Conservation (phyloP, 345 rosid genomes). For the Stellera chamaejasme region DNA sequence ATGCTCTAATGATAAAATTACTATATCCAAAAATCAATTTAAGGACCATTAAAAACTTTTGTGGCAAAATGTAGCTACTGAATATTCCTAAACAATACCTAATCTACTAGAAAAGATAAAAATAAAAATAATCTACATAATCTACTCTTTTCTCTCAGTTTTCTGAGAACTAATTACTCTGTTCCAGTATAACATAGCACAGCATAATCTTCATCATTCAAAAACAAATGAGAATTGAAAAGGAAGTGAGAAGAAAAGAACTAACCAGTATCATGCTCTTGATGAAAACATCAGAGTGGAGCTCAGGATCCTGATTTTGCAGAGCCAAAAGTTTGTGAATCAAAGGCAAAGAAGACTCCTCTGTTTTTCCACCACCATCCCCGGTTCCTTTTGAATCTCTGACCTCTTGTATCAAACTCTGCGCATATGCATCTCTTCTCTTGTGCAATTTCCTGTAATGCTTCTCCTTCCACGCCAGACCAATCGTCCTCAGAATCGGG, state of each 20-base stretch:
- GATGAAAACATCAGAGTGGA: constrained; percentile 12
- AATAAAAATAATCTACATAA: too few relatives aligned
- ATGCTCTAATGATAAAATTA: too few relatives aligned
- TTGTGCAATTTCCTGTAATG: neutral
- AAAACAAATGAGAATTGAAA: too few relatives aligned
- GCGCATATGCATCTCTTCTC: constrained; percentile 9
- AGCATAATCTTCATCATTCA: too few relatives aligned
- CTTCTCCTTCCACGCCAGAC: neutral
- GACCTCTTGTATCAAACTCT: constrained; percentile 3
- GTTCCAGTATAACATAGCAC: too few relatives aligned
- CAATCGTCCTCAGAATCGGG: constrained; percentile 8
- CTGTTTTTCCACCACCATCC: neutral
- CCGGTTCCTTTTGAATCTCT: neutral
- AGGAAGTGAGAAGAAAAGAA: neutral
- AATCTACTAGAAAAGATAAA: too few relatives aligned
- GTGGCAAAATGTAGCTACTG: too few relatives aligned
- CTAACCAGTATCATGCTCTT: constrained; percentile 13
- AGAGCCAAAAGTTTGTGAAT: constrained; percentile 4
- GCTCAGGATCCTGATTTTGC: constrained; percentile 11
- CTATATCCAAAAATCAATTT: too few relatives aligned
- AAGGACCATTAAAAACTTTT: too few relatives aligned
- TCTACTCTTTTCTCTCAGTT: too few relatives aligned
- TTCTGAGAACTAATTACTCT: too few relatives aligned
- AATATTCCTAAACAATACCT: too few relatives aligned
- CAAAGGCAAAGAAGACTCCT: neutral